These are phyloP conservation scores for Blastosporella zonata DNA, from an alignment of 1,284 basidiomycete species.

Conservation along the genomic window DNA sequence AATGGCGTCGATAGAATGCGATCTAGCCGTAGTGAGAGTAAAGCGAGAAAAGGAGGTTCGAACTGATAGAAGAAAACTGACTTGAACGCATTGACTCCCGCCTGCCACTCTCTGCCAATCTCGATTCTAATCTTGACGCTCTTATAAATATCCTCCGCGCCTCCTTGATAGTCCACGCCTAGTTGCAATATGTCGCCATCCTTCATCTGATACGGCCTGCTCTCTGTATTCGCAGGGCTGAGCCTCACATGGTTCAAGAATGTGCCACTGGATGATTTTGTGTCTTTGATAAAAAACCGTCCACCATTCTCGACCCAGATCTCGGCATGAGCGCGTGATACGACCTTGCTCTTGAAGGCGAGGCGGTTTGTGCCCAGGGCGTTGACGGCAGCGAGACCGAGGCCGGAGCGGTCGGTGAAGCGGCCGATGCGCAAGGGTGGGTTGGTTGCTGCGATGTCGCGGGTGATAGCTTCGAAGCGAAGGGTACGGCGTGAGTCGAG, in stretches of 20 bases:
- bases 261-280: constrained; percentile 88
- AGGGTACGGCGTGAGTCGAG: constrained; percentile 89
- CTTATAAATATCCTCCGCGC: constrained; percentile 96
- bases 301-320: constrained; percentile 74
- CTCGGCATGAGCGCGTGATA: constrained; percentile 92
- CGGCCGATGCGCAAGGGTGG: constrained; percentile 82
- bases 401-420: constrained; percentile 83
- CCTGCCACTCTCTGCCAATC: constrained; percentile 88
- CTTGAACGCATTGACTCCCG: constrained; percentile 93
- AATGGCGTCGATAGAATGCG: too few relatives aligned
- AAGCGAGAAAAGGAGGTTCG: neutral
- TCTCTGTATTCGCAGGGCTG: constrained; percentile 81
- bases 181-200: constrained; percentile 96
- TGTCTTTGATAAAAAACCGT: constrained; percentile 89
- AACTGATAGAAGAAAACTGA: constrained; percentile 39
- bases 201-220: constrained; percentile 76
- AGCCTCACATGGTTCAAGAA: constrained; percentile 96
- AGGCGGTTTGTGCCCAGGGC: constrained; percentile 78
- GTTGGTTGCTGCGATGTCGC: constrained; percentile 74
- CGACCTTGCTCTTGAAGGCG: constrained; percentile 96
- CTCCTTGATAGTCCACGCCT: constrained; percentile 98
- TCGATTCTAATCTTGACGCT: constrained; percentile 97
- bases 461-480: constrained; percentile 89
- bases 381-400: constrained; percentile 65
- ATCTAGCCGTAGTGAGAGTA: neutral